Base-by-base conservation (phyloP, 306 rosid genomes). In the Medicago arabica region DNA sequence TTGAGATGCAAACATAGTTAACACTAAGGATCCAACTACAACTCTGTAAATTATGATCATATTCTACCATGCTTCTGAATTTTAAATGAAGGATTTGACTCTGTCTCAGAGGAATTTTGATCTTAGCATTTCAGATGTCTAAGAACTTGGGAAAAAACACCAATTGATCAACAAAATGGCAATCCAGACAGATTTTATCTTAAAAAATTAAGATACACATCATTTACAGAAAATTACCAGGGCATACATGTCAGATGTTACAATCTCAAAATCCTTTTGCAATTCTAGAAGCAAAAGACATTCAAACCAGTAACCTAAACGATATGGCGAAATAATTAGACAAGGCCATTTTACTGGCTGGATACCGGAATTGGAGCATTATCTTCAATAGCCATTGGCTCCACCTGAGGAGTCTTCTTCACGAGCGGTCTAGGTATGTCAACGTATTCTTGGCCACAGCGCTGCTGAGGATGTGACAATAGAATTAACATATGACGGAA, bases 381-480 rank as follows among this genome's bases (percentile, higher is more conserved):
- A 38, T 90, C 97, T 61, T 87, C 96, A 19, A 80, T 64, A 47
- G 85, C 85, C 79, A 81, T 47, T 7, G 93, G 77, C 51, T 92
- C 96, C 2, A 82, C 34, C 60, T 86, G 82, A 72, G 90, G 82
- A 60, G 71, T 58, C 80, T 89, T 90, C 81, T 90, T 95, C 2
- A 82, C 34, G 13, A 95, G 89, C 75, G 96, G 50, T 90, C 83
- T 92, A 9, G 98, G 98, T 19, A 92, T 85, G 88, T 88, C 96
- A 68, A 95, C 3, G 41, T 78, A 55, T 1, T 95, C 98, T 72
- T 90, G 97, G 2, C 86, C 16, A 74, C 94, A 88, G 16, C 98
- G 96, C 74, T 95, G 99, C 74, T 87, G 99, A 71, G 99, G 97
- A 82, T 95, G 99, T 0, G 86, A 75, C 69, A 95, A 77, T 6